Evolutionary conservation across 2,329 filamentous ascomycete species (phyloP).

Genomic region (Fusarium albidum): DNA sequence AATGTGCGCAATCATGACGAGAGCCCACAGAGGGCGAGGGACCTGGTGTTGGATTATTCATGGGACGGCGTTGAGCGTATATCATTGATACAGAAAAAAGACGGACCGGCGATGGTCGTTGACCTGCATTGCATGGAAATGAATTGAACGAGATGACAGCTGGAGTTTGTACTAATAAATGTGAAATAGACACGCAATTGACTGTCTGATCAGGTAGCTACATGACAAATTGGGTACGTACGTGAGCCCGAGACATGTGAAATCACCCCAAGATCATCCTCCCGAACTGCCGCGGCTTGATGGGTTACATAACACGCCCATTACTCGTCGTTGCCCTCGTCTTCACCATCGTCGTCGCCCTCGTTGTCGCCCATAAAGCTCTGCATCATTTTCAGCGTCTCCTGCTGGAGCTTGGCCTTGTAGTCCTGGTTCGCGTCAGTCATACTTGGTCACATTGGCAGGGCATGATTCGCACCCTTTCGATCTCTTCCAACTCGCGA

Average conservation of each 20-base stretch:
- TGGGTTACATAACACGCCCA: neutral
- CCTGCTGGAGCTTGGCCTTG: slow-evolving; percentile 34
- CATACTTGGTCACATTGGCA: accelerated
- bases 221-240: slow-evolving; percentile 5
- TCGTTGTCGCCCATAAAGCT: slow-evolving; percentile 31
- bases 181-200: slow-evolving; percentile 35
- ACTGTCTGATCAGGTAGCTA: slow-evolving; percentile 11
- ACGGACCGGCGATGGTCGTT: slow-evolving; percentile 17
- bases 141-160: neutral
- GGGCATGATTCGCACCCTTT: slow-evolving; percentile 33
- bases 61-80: slow-evolving; percentile 38
- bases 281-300: neutral
- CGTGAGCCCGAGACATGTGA: neutral
- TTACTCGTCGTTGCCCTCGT: slow-evolving; percentile 19
- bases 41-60: slow-evolving; percentile 20
- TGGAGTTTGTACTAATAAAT: slow-evolving; percentile 33
- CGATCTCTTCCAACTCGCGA: slow-evolving; percentile 38
- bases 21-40: neutral
- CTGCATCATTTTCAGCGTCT: slow-evolving; percentile 41
- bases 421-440: slow-evolving; percentile 38
- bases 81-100: slow-evolving; percentile 31
- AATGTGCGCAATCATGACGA: slow-evolving; percentile 23
- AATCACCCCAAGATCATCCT: neutral
- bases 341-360: too few relatives aligned
- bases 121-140: slow-evolving; percentile 6